Base-by-base conservation (phyloP, 345 rosid species). In the Crucihimalaya himalaica region DNA sequence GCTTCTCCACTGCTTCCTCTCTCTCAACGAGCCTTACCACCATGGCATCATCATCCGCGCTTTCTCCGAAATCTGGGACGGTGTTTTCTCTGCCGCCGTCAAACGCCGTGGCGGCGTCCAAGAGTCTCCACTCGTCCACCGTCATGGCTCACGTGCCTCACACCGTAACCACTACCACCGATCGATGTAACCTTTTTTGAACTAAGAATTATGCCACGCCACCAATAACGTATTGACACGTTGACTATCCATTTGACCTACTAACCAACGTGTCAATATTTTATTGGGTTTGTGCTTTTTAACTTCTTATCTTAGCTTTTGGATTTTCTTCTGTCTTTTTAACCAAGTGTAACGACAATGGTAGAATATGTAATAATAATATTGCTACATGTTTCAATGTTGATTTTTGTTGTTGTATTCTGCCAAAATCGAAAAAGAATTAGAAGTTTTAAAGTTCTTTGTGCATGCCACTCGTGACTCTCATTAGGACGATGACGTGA, bases 61-160 rank as follows among this genome's bases (percentile, higher is more conserved):
- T 29, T 95, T 95, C 83, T 86, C 97, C 0, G 99, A 95, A 84
- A 92, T 95, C 76, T 95, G 99, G 93, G 89, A 92, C 46, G 93
- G 87, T 1, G 89, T 94, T 31, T 87, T 81, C 83, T 87, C 90
- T 0, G 84, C 66, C 57, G 80, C 80, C 34, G 66, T 76, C 0
- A 76, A 55, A 54, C 81, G 81, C 57, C 77, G 73, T 59, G 63
- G 73, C 14, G 40, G 15, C 8, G 14, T 29, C 8, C 76, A 71
- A 47, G 76, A 63, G 56, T 82, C 74, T 46, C 85, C 73, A 35
- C 66, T 71, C 31, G 54, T 25, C 64, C 78, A 54, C 67, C 79
- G 63, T 63, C 79, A 77, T 29, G 80, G 56, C 8, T 56, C 75
- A 55, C 76, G 76, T 57, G 72, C 48, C 20, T 70, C 76, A 8